Evolutionary conservation across 192 early-diverging fungal genomes (phyloP).

Genomic region (Entomortierella chlamydospora): DNA sequence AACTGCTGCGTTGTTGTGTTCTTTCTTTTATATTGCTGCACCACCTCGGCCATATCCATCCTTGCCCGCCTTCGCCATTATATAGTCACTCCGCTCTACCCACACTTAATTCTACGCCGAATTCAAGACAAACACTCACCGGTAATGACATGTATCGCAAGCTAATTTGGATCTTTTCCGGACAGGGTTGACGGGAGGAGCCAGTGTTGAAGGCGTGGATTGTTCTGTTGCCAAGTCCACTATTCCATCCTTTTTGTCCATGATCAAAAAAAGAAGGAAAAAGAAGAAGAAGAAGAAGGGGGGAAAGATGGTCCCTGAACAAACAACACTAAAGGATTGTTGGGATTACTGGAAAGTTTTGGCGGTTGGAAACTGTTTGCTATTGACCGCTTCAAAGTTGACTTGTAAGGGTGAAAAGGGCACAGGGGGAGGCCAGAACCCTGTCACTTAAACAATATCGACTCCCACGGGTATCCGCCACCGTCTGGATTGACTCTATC

Average conservation of each 20-base stretch:
- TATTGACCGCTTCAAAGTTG: not conserved
- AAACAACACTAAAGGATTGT: not conserved
- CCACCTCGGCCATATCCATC: no score
- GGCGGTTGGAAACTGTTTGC: not conserved
- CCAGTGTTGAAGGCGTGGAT: slow-evolving; percentile 16
- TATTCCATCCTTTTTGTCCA: slow-evolving; percentile 32
- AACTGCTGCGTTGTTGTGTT: no score
- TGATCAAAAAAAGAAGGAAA: not conserved
- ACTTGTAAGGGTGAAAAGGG: not conserved
- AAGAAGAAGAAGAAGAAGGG: no score
- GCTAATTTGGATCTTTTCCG: slow-evolving; percentile 46
- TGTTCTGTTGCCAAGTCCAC: slow-evolving; percentile 9
- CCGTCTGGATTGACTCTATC: not conserved
- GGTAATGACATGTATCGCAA: slow-evolving; percentile 51
- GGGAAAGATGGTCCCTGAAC: not conserved
- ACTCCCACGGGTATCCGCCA: slow-evolving; percentile 8
- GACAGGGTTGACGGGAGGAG: slow-evolving; percentile 18
- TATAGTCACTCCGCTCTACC: no score
- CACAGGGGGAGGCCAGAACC: not conserved
- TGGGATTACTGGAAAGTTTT: no score
- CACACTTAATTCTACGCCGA: no score
- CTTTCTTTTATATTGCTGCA: no score
- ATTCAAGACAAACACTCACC: slow-evolving; percentile 21
- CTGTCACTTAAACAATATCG: slow-evolving; percentile 1
- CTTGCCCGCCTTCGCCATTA: no score